Conservation (phyloP, 352 stramenopile species). For the Halophytophthora batemanensis region DNA sequence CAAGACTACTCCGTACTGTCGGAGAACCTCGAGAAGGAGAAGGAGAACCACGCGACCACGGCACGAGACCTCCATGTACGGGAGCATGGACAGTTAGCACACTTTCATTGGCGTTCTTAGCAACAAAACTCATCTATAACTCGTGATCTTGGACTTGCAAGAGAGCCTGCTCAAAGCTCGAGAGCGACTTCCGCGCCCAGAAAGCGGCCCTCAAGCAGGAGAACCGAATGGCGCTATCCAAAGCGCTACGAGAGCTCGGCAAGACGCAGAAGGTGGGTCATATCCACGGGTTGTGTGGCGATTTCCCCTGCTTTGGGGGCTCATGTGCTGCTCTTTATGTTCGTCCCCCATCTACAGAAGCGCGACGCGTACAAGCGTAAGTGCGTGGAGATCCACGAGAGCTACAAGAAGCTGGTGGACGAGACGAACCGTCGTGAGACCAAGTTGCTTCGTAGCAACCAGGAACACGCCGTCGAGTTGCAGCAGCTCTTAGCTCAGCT, state of each 20-base stretch:
- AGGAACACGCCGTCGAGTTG: slow-evolving; percentile 54
- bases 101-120: not conserved
- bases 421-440: slow-evolving; percentile 43
- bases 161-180: slow-evolving; percentile 41
- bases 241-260: slow-evolving; percentile 54
- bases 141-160: slow-evolving; percentile 8
- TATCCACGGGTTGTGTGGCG: not conserved
- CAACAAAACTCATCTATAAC: not conserved
- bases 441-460: slow-evolving; percentile 49
- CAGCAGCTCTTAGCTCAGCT: slow-evolving; percentile 66
- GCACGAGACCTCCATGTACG: slow-evolving; percentile 52
- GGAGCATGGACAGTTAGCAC: not conserved
- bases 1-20: slow-evolving; percentile 46
- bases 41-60: slow-evolving; percentile 36
- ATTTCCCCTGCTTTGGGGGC: no score
- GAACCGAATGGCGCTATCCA: slow-evolving; percentile 46
- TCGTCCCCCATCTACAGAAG: slow-evolving; percentile 33
- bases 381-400: slow-evolving; percentile 75
- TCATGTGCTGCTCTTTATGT: not conserved
- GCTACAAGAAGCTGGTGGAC: slow-evolving; percentile 51
- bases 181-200: slow-evolving; percentile 37
- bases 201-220: slow-evolving; percentile 47
- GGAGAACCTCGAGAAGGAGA: slow-evolving; percentile 67
- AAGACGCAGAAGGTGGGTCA: slow-evolving; percentile 61
- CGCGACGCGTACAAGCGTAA: slow-evolving; percentile 80